Evolutionary conservation across 2,329 filamentous ascomycete genomes (phyloP).

Genomic region (Pseudocercospora cruenta): DNA sequence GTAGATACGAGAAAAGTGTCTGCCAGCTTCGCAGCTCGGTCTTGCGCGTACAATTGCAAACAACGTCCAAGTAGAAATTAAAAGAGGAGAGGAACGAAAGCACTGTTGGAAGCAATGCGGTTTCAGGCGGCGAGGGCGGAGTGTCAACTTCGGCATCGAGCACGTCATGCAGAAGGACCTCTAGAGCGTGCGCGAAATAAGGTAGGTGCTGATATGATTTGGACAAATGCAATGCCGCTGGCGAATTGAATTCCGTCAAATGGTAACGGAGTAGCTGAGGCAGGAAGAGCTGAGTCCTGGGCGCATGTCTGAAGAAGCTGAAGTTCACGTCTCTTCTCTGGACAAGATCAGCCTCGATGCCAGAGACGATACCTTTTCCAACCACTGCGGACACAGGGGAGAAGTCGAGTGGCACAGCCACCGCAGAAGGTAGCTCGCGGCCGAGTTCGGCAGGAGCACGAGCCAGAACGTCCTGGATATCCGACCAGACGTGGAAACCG

Average conservation of each 20-base stretch:
- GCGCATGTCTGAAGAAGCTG: conserved; percentile 84
- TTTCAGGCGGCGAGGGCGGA: conserved; percentile 47
- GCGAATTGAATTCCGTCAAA: conserved; percentile 73
- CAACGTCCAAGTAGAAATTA: conserved; percentile 87
- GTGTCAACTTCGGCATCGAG: conserved; percentile 91
- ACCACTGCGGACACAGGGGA: conserved; percentile 87
- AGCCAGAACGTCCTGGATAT: conserved; percentile 80
- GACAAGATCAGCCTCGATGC: conserved; percentile 89
- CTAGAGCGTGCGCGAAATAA: conserved; percentile 91
- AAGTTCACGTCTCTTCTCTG: conserved; percentile 90
- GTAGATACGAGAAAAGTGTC: conserved; percentile 88
- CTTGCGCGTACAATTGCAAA: conserved; percentile 95
- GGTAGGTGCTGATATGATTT: conserved; percentile 83
- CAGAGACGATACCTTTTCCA: conserved; percentile 87
- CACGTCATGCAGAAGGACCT: conserved; percentile 89
- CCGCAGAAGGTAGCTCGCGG: conserved; percentile 72
- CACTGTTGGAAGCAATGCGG: conserved; percentile 55
- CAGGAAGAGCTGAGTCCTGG: conserved; percentile 91
- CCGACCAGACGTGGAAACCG: conserved; percentile 84
- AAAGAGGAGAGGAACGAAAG: conserved; percentile 59
- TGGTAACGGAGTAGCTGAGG: conserved; percentile 84
- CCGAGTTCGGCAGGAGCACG: conserved; percentile 67
- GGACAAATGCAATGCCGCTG: conserved; percentile 78
- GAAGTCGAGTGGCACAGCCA: conserved; percentile 86
- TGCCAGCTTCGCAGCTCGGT: conserved; percentile 95